Conservation (phyloP, 805 yeast genomes). For the Metschnikowia reukaufii region DNA sequence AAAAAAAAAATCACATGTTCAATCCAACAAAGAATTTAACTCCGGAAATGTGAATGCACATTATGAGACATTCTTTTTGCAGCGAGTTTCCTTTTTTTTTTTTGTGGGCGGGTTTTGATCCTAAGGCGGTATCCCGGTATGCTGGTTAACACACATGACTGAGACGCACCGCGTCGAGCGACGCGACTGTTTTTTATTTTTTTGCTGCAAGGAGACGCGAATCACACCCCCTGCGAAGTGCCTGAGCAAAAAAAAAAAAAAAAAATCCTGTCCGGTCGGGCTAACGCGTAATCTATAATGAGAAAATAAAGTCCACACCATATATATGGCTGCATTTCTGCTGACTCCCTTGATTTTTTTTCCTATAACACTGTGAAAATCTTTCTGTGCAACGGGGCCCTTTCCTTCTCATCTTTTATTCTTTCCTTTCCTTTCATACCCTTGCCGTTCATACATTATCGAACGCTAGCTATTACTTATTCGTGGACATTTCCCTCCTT, state of each 20-base stretch:
- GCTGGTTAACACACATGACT: background rate
- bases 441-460: too few species aligned
- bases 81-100: too few species aligned
- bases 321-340: constrained; percentile 4
- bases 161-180: constrained; percentile 6
- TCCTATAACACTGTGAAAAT: background rate
- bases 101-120: background rate
- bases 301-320: background rate
- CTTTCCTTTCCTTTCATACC: background rate
- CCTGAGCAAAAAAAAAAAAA: background rate
- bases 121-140: background rate
- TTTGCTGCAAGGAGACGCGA: constrained; percentile 12
- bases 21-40: too few species aligned
- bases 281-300: constrained; percentile 7
- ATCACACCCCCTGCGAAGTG: constrained; percentile 10
- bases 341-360: background rate
- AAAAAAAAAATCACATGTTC: too few species aligned
- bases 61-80: too few species aligned
- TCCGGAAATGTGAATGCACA: too few species aligned
- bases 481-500: background rate
- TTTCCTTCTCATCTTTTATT: background rate
- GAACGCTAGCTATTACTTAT: too few species aligned
- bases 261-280: background rate
- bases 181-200: constrained; percentile 7
- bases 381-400: background rate